phyloP scores from a whole-genome alignment of 2,329 filamentous ascomycete genomes.

The Colletotrichum aenigma region DNA sequence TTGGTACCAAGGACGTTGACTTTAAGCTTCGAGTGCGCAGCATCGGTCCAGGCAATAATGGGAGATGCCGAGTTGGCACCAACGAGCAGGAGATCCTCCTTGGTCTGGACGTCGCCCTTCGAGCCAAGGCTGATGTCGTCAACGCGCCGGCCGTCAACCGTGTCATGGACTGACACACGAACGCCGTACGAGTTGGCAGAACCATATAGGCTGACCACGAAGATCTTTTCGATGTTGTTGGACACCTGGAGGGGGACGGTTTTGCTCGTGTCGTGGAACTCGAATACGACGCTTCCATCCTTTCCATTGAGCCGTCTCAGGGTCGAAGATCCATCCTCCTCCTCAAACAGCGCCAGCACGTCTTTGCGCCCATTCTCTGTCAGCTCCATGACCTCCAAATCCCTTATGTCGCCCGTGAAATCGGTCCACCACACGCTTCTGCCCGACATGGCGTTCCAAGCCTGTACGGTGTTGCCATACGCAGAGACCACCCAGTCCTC shows the following conservation, averaged over 20 bases:
- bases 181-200: conserved; percentile 74
- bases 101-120: conserved; percentile 72
- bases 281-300: conserved; percentile 79
- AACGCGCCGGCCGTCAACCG: conserved; percentile 71
- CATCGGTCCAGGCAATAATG: conserved; percentile 77
- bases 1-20: conserved; percentile 73
- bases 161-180: conserved; percentile 76
- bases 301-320: conserved; percentile 76
- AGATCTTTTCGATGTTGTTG: conserved; percentile 72
- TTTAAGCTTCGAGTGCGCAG: conserved; percentile 63
- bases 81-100: conserved; percentile 73
- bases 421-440: conserved; percentile 75
- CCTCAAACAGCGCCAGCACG: conserved; percentile 69
- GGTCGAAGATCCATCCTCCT: conserved; percentile 59
- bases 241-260: conserved; percentile 78
- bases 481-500: conserved; percentile 80
- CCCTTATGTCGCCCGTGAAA: conserved; percentile 64
- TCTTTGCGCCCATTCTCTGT: conserved; percentile 70
- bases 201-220: conserved; percentile 78
- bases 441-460: conserved; percentile 86
- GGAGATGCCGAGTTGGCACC: conserved; percentile 78
- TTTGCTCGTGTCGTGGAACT: conserved; percentile 70
- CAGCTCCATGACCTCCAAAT: conserved; percentile 79
- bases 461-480: conserved; percentile 70
- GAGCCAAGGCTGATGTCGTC: conserved; percentile 75